A percentile compares a stretch with the other conserved stretches of the same genome.
Evolutionary conservation across 2,329 filamentous ascomycete genomes (phyloP).

Genomic region (Exophiala viscosa): DNA sequence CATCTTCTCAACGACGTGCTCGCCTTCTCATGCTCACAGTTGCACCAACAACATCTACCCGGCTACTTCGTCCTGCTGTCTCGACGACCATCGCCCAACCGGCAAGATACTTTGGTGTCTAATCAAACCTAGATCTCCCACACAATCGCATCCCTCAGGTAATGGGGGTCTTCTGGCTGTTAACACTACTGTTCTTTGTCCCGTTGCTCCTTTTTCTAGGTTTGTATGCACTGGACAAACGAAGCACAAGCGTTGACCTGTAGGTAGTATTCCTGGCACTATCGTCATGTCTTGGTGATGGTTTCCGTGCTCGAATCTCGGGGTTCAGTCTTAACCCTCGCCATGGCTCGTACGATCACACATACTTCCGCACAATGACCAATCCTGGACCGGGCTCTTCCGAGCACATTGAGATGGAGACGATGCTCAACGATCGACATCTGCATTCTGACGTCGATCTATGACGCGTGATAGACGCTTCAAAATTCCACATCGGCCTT

Average conservation of each 20-base stretch:
- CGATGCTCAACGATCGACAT: conserved; percentile 51
- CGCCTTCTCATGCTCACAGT: no score
- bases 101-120: no score
- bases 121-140: no score
- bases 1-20: conserved; percentile 23
- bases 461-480: conserved; percentile 24
- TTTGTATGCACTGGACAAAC: neutral
- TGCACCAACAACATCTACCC: no score
- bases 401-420: conserved; percentile 62
- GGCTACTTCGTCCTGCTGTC: neutral
- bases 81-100: neutral
- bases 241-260: neutral
- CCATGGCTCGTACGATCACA: conserved; percentile 50
- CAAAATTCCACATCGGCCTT: conserved; percentile 74
- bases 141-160: neutral
- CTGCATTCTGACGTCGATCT: conserved; percentile 31
- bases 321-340: conserved; percentile 44
- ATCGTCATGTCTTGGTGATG: conserved; percentile 54
- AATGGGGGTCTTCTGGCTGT: conserved; percentile 22
- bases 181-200: conserved; percentile 21
- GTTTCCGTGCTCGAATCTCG: conserved; percentile 47
- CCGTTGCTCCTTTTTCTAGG: conserved; percentile 22
- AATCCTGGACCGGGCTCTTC: conserved; percentile 53
- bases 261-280: conserved; percentile 48
- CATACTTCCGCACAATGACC: conserved; percentile 56